Base-by-base conservation (phyloP, 306 rosid species). In the Cicer cuneatum region DNA sequence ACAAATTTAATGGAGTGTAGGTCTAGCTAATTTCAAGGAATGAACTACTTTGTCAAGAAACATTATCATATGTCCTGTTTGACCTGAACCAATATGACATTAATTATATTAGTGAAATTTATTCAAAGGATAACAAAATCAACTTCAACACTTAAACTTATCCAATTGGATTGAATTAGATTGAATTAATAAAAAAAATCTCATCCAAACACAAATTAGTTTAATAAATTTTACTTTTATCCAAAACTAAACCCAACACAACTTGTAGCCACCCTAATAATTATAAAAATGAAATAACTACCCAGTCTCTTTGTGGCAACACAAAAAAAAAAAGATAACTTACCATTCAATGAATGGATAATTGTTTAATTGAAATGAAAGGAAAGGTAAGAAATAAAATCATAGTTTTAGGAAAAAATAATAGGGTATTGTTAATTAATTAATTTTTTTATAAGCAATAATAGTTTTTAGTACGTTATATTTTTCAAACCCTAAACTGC, bases 101-200 rank as follows among this genome's bases (percentile, higher is more conserved):
- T 61, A 37, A 63, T 39, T 61, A 37, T 56, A 5, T 10, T 5
- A 24, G 40, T 24, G 41, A 45, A 12, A 14, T 38, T 60, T 60
- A 13, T 60, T 60, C 0, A 35, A 60, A 63, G 13, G 4, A 14
- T 37, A 37, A 16, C 7, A 63, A 63, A 63, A 15, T 39, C 69
- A 63, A 10, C 37, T 63, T 61, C 47, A 61, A 16, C 11, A 39
- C 51, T 7, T 4, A 64, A 64, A 64, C 51, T 16, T 40, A 45
- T 64, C 38, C 70, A 66, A 43, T 66, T 66, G 54, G 71, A 43
- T 18, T 18, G 54, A 16, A 40, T 41, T 41, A 41, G 37, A 40
- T 64, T 21, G n/a, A 65, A 42, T 65, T 15, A 39, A 15, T 40
- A 40, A 39, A 60, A n/a, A 16, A 39, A 10, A 2, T 10, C 16